Evolutionary conservation across 2,329 filamentous ascomycete species (phyloP), one percentile per base, ranked within the genome.

Genomic region (Colletotrichum sp.): DNA sequence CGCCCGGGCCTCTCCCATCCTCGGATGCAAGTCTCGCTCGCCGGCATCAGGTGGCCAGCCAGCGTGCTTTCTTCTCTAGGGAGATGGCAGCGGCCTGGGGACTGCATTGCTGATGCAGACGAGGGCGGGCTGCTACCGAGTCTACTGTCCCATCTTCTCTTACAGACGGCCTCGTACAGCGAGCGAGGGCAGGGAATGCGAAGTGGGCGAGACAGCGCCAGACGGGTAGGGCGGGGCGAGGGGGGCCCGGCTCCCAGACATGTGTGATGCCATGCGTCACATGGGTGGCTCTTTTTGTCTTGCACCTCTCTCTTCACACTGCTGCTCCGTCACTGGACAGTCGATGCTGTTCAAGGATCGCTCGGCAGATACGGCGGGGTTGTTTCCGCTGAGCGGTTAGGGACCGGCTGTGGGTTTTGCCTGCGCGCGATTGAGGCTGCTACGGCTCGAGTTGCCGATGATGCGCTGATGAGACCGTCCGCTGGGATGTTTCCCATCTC

Each of bases 151-250:
- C 39, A 49, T 49, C 36, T 73, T 32, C 59, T 64, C 60, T 44
- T 44, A 64, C 60, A 64, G 18, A 39, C n/a, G 30, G 36, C 55
- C 55, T 63, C 59, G 26, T 63, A 63, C 59, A 63, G 59, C 59
- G 44, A 52, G 59, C 62, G 30, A 36, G 8, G n/a, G 68, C 52
- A 73, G 71, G 71, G 52, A 36, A 52, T 21, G 71, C 32, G 32
- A 71, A 71, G 68, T 66, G 68, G 71, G 57, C 44, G 66, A 64
- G 71, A 70, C 67, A 34, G 44, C n/a, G 44, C 44, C 44, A 65
- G 71, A 65, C 72, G 67, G 71, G 44, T 71, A 71, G 59, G 71
- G 71, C 67, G 66, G 59, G 65, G 65, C 65, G 39, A 39, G 65
- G 60, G 66, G 57, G 55, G 65, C 55, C 36, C 30, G 65, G 60